Base-by-base conservation (phyloP, 139 green algal species). In the Dunaliella primolecta region DNA sequence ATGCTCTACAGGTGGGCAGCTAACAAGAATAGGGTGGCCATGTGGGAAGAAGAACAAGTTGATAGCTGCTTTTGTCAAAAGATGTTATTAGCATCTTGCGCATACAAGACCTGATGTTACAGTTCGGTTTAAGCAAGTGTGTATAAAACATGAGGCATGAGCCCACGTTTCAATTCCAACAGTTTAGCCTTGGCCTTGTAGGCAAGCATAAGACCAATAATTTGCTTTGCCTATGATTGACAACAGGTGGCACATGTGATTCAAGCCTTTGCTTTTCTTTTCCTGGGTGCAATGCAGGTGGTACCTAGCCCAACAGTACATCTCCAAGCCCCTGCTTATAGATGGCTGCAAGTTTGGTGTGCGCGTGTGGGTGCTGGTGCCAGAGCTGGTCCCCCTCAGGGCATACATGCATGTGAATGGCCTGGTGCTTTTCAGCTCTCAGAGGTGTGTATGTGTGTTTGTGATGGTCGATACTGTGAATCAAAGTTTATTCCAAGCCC, bases 301-400 rank as follows among this genome's bases (percentile, higher is more conserved):
- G 85, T 93, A 92, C 87, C 84, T 94, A 27, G 91, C 90, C 24
- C 91, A 94, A 85, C 85, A 91, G 85, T 93, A 91, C 70, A 86
- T 90, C 64, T 29, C 70, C 0, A 2, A 79, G 15, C 89, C 89
- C 24, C n/a, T 91, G 76, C 81, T 89, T 7, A 87, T 91, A 11
- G 72, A 83, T 83, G 83, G 86, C 1, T 81, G 84, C 88, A 94
- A 94, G 89, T 94, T 92, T 85, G 90, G 89, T n/a, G 75, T 94
- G 24, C 88, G 91, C 15, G 75, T 93, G 75, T 94, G 90, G 90
- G 91, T 88, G 83, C 46, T 92, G 37, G 86, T 94, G n/a, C 84
- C 91, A 3, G 89, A 87, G n/a, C 75, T 85, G 7, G 23, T 24
- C 21, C 91, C 91, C 23, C 84, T 93, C 36, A 85, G 90, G 0